Evolutionary conservation across 1,139 yeast species (phyloP).

Genomic region (Ogataea hybrid): DNA sequence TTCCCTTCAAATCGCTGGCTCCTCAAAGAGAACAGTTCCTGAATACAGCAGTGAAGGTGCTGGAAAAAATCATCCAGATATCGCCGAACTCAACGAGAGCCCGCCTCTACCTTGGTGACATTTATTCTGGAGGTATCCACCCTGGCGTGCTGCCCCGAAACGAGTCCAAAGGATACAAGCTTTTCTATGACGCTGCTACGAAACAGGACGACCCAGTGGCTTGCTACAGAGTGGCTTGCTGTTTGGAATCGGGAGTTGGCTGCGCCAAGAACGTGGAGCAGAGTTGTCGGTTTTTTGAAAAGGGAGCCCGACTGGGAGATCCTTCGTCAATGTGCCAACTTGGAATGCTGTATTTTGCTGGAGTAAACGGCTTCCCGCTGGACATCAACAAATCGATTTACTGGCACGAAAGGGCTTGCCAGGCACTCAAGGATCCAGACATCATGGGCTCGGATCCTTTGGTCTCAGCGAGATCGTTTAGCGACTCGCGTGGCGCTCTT

Average conservation of each 20-base stretch:
- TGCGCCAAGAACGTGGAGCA: conserved; percentile 40
- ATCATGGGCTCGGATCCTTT: conserved; percentile 32
- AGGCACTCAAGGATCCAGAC: conserved; percentile 24
- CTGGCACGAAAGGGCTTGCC: conserved; percentile 58
- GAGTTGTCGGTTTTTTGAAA: conserved; percentile 52
- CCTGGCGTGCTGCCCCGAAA: conserved; percentile 49
- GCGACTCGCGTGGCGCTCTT: conserved; percentile 33
- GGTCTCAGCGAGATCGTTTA: conserved; percentile 30
- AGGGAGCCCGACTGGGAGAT: conserved; percentile 58
- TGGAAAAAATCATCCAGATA: conserved; percentile 45
- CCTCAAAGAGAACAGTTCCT: conserved; percentile 54
- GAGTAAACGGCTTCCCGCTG: conserved; percentile 37
- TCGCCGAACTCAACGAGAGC: conserved; percentile 45
- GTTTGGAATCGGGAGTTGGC: conserved; percentile 68
- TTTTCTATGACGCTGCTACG: conserved; percentile 54
- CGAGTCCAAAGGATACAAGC: conserved; percentile 56
- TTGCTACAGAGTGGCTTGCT: conserved; percentile 64
- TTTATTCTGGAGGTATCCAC: conserved; percentile 55
- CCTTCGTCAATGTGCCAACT: conserved; percentile 66
- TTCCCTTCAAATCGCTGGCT: conserved; percentile 43
- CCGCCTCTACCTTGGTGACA: conserved; percentile 54
- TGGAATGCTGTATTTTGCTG: conserved; percentile 60
- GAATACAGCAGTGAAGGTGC: conserved; percentile 53
- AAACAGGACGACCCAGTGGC: conserved; percentile 54
- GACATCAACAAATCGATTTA: conserved; percentile 48